Evolutionary conservation across 495 filamentous ascomycete species (phyloP), one percentile per base, ranked within the genome.

Genomic region (Tuber borchii): DNA sequence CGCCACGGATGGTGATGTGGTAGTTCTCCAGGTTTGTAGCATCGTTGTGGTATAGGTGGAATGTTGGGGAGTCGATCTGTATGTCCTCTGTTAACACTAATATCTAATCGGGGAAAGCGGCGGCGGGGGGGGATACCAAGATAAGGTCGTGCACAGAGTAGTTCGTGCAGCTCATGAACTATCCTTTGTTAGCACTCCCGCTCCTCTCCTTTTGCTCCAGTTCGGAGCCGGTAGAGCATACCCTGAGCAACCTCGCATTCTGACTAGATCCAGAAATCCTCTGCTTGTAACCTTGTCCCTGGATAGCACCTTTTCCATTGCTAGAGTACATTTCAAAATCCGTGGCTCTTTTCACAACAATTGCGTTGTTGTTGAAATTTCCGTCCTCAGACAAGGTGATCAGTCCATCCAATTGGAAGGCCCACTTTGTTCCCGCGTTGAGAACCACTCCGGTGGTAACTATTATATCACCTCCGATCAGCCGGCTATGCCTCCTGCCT

Each of bases 1-100:
- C 85, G 45, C 87, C 87, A 12, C 86, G 86, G 76, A 88, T 86
- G n/a, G 86, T 86, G 83, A 88, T 85, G 72, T 88, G 86, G 74
- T 89, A 88, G 10, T 86, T 83, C 77, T 88, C 86, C 10, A 86
- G 86, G 75, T 87, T 87, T 1, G 74, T 71, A 71, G 85, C 86
- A 40, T 84, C 86, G 78, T 88, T 86, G 65, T 88, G 74, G 0
- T 84, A 82, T 37, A 88, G 80, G 69, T 88, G 87, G 80, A 88
- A 89, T 17, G 84, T 77, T 26, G 87, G 87, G 1, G 87, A 82
- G 81, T 89, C 87, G n/a, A 88, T 85, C 72, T 73, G 12, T 31
- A 8, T 17, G 14, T 6, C n/a, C 10, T 65, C 4, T 7, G 22
- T n/a, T 5, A 31, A 22, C 6, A 34, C 45, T 17, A 31, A 37